Conservation (phyloP, 352 stramenopile genomes). For the Globisporangium rhizosaccharum region DNA sequence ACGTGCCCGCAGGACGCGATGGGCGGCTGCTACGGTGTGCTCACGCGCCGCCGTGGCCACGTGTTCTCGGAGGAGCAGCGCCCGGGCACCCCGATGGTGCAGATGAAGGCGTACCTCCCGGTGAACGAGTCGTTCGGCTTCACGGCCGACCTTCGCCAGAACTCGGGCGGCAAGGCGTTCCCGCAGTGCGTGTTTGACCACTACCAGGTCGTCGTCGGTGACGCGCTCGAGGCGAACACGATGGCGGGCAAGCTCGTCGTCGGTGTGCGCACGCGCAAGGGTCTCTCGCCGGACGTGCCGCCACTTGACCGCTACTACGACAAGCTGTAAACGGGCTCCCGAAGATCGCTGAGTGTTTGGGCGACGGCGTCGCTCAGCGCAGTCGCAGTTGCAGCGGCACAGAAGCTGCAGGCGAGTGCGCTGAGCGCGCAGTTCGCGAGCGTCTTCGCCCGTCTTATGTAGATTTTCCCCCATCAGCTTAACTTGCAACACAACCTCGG, state of each 20-base stretch:
- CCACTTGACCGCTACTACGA: slow-evolving; percentile 98
- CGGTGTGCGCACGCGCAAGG: slow-evolving; percentile 96
- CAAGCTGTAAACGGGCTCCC: slow-evolving; percentile 93
- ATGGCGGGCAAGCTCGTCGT: slow-evolving; percentile 96
- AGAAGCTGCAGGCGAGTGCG: too few species aligned
- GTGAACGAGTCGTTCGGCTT: slow-evolving; percentile 99
- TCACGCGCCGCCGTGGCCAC: slow-evolving; percentile 97
- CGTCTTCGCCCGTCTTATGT: slow-evolving; percentile 8
- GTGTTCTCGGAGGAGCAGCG: slow-evolving; percentile 99
- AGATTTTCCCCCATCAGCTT: slow-evolving; percentile 17
- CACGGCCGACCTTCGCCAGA: slow-evolving; percentile 96
- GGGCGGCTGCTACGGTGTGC: slow-evolving; percentile 98
- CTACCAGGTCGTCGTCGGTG: slow-evolving; percentile 94
- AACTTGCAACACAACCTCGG: slow-evolving; percentile 2
- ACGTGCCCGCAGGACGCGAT: slow-evolving; percentile 97
- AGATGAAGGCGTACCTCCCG: slow-evolving; percentile 98
- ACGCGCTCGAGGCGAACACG: slow-evolving; percentile 88
- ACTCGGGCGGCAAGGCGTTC: slow-evolving; percentile 99
- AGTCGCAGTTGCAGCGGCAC: neutral
- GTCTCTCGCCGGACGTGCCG: slow-evolving; percentile 94
- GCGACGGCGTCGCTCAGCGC: too few species aligned
- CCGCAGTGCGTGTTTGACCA: slow-evolving; percentile 99
- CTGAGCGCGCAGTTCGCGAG: too few species aligned
- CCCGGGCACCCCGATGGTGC: slow-evolving; percentile 97
- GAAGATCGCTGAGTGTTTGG: slow-evolving; percentile 11